Percentiles rank a stretch among this genome's conserved stretches.
phyloP scores from a whole-genome alignment of 768 basidiomycete species.

The Amanita rimosa region DNA sequence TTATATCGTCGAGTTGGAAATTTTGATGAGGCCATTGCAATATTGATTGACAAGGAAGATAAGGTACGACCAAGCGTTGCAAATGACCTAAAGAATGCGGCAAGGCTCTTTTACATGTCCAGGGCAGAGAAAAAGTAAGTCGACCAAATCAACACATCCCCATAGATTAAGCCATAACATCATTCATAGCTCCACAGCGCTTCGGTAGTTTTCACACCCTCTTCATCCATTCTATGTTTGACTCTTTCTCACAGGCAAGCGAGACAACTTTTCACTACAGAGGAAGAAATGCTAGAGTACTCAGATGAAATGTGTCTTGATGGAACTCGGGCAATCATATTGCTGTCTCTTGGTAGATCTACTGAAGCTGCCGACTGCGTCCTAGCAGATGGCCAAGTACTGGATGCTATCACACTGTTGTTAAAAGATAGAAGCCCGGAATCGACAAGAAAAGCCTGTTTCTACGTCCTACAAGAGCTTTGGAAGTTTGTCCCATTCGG shows the following conservation, averaged over 20 bases:
- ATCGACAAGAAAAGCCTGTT: slow-evolving; percentile 22
- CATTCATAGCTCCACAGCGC: background rate
- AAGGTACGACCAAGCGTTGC: slow-evolving; percentile 21
- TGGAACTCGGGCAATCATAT: slow-evolving; percentile 30
- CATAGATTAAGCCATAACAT: background rate
- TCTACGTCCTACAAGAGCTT: slow-evolving; percentile 29
- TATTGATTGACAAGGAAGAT: slow-evolving; percentile 25
- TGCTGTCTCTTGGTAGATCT: slow-evolving; percentile 28
- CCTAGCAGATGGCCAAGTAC: slow-evolving; percentile 30
- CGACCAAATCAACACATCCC: slow-evolving; percentile 13
- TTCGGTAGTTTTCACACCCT: background rate
- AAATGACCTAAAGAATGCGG: slow-evolving; percentile 28
- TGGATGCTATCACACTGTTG: slow-evolving; percentile 36
- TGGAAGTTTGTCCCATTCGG: slow-evolving; percentile 38
- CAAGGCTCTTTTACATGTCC: slow-evolving; percentile 34
- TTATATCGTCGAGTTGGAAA: slow-evolving; percentile 36
- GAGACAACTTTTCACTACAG: slow-evolving; percentile 31
- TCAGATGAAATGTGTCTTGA: slow-evolving; percentile 44
- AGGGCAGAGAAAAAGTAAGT: slow-evolving; percentile 24
- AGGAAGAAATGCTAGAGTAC: slow-evolving; percentile 46
- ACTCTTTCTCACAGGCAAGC: slow-evolving; percentile 27
- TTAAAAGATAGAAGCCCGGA: slow-evolving; percentile 20
- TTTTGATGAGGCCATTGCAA: slow-evolving; percentile 42
- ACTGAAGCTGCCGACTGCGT: slow-evolving; percentile 43
- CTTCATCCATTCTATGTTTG: background rate